Conservation (phyloP, 768 basidiomycete genomes). For the Lactarius pseudohatsudake region DNA sequence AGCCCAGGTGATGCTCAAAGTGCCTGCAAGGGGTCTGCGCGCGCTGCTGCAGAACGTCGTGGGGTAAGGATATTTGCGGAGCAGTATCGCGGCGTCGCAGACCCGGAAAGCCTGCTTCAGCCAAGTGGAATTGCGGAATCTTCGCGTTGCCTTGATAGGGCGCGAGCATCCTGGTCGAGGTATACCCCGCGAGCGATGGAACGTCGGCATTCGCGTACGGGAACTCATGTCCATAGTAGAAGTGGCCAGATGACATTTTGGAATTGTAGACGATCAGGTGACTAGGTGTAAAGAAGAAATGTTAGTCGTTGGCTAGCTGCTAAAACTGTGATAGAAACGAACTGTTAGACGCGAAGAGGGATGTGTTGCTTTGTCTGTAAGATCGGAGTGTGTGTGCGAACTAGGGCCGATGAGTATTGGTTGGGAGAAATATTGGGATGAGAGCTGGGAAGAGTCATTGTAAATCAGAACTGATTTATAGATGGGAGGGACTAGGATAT, state of each 20-base stretch:
- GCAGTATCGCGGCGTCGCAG: background rate
- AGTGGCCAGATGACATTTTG: background rate
- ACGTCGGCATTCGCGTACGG: background rate
- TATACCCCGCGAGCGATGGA: background rate
- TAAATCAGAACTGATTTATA: background rate
- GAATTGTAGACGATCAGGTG: background rate
- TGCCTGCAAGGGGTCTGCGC: slow-evolving; percentile 17
- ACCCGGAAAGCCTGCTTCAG: background rate
- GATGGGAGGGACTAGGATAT: background rate
- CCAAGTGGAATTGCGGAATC: background rate
- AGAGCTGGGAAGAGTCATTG: background rate
- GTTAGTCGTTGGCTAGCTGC: background rate
- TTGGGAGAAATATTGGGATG: background rate
- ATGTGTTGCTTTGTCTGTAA: background rate
- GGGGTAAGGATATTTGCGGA: background rate
- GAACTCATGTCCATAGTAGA: background rate
- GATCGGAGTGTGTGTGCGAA: background rate
- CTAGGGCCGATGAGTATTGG: background rate
- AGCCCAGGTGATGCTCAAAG: slow-evolving; percentile 18
- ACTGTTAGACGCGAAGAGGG: slow-evolving; percentile 6
- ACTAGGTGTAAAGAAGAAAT: background rate
- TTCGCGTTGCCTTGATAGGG: background rate
- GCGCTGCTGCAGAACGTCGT: slow-evolving; percentile 15
- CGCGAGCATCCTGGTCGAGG: background rate
- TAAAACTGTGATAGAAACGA: background rate